Conservation (phyloP, 176 grass and related monocot species). For the Hordeum marinum region DNA sequence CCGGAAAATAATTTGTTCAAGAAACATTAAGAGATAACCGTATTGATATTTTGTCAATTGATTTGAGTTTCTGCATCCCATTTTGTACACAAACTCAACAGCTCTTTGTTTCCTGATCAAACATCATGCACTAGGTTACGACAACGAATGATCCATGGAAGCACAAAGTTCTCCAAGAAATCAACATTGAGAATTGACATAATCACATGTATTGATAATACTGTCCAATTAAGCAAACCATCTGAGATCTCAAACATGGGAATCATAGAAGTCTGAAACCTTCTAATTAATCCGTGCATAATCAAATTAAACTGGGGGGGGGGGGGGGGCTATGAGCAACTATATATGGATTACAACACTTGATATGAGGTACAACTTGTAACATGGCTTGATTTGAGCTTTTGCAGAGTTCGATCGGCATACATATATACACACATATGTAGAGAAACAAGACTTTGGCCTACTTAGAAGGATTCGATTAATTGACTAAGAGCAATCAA, state of each 20-base stretch:
- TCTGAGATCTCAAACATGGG: background rate
- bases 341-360: background rate
- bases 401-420: background rate
- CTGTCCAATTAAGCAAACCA: background rate
- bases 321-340: background rate
- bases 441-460: conserved; percentile 19
- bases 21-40: background rate
- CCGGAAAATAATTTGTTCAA: background rate
- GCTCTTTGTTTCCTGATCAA: background rate
- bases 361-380: background rate
- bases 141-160: background rate
- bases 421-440: background rate
- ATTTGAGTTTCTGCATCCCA: background rate
- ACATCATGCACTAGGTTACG: background rate
- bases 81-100: background rate
- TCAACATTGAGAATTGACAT: background rate
- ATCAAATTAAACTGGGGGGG: background rate
- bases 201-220: background rate
- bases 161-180: background rate
- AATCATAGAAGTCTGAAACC: background rate
- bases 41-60: background rate
- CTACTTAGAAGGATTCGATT: background rate
- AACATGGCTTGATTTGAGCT: conserved; percentile 2
- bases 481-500: conserved; percentile 8
- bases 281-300: background rate